Conservation (phyloP, 306 rosid genomes). For the Chamaecrista fasciculata region DNA sequence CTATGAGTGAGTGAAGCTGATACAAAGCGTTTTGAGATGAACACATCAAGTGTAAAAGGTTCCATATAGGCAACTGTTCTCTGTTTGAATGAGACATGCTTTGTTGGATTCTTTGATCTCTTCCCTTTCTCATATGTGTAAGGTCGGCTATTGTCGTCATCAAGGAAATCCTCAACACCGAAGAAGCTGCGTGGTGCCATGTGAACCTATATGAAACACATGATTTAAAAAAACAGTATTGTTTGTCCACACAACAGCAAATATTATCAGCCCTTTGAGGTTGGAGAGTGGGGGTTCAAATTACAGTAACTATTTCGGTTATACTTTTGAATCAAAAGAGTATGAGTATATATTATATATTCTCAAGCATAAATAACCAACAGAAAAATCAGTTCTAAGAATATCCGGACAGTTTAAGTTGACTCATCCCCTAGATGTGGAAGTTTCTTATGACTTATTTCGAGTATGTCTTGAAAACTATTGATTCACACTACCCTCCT, state of each 20-base stretch:
- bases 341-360: not conserved
- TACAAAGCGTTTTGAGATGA: constrained; percentile 90
- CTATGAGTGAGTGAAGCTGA: constrained; percentile 92
- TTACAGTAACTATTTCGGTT: no score
- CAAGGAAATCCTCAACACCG: constrained; percentile 88
- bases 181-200: constrained; percentile 84
- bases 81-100: constrained; percentile 84
- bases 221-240: not conserved
- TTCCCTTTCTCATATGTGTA: constrained; percentile 85
- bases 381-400: not conserved
- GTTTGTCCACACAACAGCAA: not conserved
- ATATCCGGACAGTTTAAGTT: not conserved
- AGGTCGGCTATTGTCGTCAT: constrained; percentile 83
- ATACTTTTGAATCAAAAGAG: no score
- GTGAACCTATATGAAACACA: constrained; percentile 45
- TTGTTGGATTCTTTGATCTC: constrained; percentile 79
- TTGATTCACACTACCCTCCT: not conserved
- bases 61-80: constrained; percentile 90
- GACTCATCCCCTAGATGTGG: not conserved
- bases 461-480: constrained; percentile 5
- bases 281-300: no score
- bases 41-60: constrained; percentile 91
- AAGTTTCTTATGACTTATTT: not conserved
- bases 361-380: not conserved
- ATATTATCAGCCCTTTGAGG: not conserved